These are phyloP conservation scores for Crithidia bombi DNA, from an alignment of 208 protist genomes.

Conservation along the genomic window DNA sequence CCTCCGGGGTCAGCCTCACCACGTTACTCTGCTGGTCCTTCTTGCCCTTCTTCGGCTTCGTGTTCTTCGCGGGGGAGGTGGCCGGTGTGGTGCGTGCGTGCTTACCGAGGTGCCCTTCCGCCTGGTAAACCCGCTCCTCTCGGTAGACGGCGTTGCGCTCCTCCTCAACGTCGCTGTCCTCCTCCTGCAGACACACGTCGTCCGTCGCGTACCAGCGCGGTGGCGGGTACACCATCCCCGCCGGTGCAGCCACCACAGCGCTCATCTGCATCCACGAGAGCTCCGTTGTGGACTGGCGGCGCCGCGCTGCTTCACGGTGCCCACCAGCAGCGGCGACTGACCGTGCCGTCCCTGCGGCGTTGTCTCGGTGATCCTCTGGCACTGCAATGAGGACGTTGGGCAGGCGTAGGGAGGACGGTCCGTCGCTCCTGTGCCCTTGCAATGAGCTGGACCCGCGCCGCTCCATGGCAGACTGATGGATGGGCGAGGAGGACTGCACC, in stretches of 20 bases:
- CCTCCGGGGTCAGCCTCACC: conserved; percentile 2
- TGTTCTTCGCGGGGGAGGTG: background rate
- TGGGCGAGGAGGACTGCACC: background rate
- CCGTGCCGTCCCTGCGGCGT: background rate
- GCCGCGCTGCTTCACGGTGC: background rate
- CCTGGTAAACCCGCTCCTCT: conserved; percentile 18
- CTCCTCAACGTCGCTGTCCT: conserved; percentile 62
- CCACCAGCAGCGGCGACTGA: background rate
- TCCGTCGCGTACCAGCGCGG: conserved; percentile 16
- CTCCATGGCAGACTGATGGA: background rate
- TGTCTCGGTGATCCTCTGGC: background rate
- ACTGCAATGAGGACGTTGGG: background rate
- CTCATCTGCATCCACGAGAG: background rate
- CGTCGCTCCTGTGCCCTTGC: background rate
- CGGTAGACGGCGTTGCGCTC: conserved; percentile 50
- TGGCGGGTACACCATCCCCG: conserved; percentile 25
- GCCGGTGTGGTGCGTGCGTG: background rate
- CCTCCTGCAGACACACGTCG: conserved; percentile 18
- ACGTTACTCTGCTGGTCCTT: background rate
- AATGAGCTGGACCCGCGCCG: background rate
- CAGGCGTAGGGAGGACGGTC: background rate
- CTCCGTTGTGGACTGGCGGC: background rate
- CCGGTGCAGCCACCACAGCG: background rate
- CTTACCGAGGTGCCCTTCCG: conserved; percentile 3
- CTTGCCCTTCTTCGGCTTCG: background rate